phyloP scores from a whole-genome alignment of 2,329 filamentous ascomycete species.

The Grosmannia clavigera region DNA sequence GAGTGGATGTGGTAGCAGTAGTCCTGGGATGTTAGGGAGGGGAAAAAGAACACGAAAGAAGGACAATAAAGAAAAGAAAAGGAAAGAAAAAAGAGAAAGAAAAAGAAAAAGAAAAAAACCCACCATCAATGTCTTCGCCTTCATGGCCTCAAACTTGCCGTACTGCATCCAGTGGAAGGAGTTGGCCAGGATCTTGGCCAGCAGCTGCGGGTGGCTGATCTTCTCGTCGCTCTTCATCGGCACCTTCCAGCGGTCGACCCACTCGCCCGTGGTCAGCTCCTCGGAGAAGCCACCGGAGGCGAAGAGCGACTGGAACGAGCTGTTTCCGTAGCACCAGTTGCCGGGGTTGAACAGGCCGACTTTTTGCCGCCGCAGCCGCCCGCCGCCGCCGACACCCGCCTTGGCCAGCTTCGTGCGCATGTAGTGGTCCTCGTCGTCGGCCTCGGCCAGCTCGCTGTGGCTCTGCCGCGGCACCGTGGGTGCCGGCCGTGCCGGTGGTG shows the following conservation, averaged over 20 bases:
- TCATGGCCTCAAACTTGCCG: constrained; percentile 37
- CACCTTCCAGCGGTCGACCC: constrained; percentile 54
- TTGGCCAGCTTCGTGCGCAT: constrained; percentile 28
- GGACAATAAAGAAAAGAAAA: neutral
- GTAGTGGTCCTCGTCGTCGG: constrained; percentile 23
- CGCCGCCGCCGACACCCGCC: constrained; percentile 15
- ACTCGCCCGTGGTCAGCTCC: constrained; percentile 45
- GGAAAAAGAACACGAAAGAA: neutral
- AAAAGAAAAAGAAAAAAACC: constrained; percentile 12
- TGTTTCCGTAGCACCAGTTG: constrained; percentile 85
- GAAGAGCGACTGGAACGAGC: constrained; percentile 73
- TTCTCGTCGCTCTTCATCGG: constrained; percentile 49
- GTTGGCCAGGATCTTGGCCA: constrained; percentile 47
- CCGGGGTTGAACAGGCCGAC: constrained; percentile 65
- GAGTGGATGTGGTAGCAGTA: constrained; percentile 52
- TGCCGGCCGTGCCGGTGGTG: constrained; percentile 53
- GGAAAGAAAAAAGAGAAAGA: neutral
- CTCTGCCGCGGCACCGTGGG: constrained; percentile 57
- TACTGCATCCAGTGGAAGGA: constrained; percentile 44
- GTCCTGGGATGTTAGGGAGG: constrained; percentile 26
- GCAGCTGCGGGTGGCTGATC: constrained; percentile 41
- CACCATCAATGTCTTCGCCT: constrained; percentile 46
- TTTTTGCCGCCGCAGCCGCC: constrained; percentile 37
- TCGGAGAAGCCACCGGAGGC: constrained; percentile 58
- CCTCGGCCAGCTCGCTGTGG: constrained; percentile 60